Evolutionary conservation across 2,329 filamentous ascomycete genomes (phyloP).

Genomic region (Fusarium sulawesiense): DNA sequence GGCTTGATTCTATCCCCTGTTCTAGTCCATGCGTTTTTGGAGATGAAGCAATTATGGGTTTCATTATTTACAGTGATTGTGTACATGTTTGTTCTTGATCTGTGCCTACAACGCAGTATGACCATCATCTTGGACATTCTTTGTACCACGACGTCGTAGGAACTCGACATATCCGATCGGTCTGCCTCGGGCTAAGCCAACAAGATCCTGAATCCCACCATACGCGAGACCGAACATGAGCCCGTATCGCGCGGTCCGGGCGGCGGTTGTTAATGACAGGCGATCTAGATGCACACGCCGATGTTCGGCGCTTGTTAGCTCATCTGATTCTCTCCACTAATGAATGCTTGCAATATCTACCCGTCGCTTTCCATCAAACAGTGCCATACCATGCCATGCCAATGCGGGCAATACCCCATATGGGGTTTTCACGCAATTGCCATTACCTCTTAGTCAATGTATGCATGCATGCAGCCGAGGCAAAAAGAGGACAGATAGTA

Average conservation of each 20-base stretch:
- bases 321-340: conserved; percentile 10
- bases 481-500: neutral
- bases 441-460: conserved; percentile 27
- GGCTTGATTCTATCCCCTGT: neutral
- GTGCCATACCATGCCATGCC: conserved; percentile 21
- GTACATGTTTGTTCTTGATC: no score
- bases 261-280: conserved; percentile 80
- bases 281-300: conserved; percentile 67
- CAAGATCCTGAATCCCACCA: conserved; percentile 81
- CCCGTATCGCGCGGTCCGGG: conserved; percentile 82
- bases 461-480: conserved; percentile 21
- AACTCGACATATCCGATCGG: conserved; percentile 80
- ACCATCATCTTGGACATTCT: conserved; percentile 8
- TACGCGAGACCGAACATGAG: conserved; percentile 82
- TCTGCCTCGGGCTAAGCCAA: conserved; percentile 76
- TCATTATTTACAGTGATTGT: conserved; percentile 5
- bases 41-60: conserved; percentile 1
- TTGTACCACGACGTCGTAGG: conserved; percentile 58
- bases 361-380: conserved; percentile 43
- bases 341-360: conserved; percentile 39
- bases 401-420: conserved; percentile 25
- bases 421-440: conserved; percentile 26
- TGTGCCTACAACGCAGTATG: conserved; percentile 19
- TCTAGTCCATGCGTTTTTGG: neutral
- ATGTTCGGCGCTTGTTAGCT: conserved; percentile 47